Base-by-base conservation (phyloP, 1,284 basidiomycete genomes). In the Butyriboletus appendiculatus region DNA sequence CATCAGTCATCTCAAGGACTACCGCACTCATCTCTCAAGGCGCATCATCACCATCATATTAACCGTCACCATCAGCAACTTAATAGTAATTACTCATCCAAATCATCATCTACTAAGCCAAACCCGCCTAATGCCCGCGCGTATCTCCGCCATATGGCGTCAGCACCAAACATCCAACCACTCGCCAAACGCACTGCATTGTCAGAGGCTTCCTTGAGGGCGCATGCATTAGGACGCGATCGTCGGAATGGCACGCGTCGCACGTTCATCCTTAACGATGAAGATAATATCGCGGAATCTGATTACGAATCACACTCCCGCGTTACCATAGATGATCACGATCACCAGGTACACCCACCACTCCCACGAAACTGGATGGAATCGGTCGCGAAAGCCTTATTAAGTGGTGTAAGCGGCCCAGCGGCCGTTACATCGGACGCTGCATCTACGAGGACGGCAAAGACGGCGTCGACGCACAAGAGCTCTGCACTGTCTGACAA, bases 71-170 rank as follows among this genome's bases (percentile, higher is more conserved):
- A 62, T 39, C 62, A 61, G 14, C 59, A 59, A 33, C 46, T 46
- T 53, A 54, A 63, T 65, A 54, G 61, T 65, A 35, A 54, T 59
- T 53, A 61, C 46, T 63, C 68, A 59, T 59, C 68, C 46, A 60
- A 64, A 44, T 48, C 59, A 34, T 49, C 56, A 43, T 45, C 49
- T 45, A 56, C 49, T 71, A 76, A 58, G 52, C 50, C 50, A 51
- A 58, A 66, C 58, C 57, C 54, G 22, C 53, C 57, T 39, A 62
- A 56, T 53, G 85, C 86, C 8, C 78, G 78, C 11, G 80, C 82
- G 9, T 82, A 87, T 61, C 76, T 90, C 14, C 79, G 86, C 20
- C 86, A 88, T 62, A 87, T 89, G 75, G 79, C 79, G 1, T 88
- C 86, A 22, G 76, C 77, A 12, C 81, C 85, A 18, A 79, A 78